Conservation (phyloP, 2,329 filamentous ascomycete species). For the Fusarium globosum region DNA sequence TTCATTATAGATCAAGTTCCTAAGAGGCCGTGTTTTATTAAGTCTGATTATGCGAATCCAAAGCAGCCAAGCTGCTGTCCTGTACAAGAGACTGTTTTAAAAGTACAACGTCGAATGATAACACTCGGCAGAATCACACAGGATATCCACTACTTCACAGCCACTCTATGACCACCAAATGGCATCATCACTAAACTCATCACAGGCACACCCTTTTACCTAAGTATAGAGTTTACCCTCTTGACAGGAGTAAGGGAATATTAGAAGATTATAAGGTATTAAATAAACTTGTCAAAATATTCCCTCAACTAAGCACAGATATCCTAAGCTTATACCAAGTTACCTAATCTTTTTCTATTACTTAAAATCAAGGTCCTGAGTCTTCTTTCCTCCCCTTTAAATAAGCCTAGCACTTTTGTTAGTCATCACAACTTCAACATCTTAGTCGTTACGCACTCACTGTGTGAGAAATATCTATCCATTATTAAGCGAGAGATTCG, state of each 20-base stretch:
- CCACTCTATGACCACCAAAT: accelerated
- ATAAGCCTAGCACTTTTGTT: background rate
- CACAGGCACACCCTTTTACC: background rate
- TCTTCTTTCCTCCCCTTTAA: background rate
- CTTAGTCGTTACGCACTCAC: background rate
- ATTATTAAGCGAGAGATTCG: background rate
- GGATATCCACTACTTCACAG: background rate
- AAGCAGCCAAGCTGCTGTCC: too few relatives aligned
- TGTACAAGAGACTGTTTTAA: background rate
- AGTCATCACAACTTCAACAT: background rate
- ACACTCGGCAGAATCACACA: background rate
- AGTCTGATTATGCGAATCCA: accelerated
- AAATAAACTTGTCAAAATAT: too few relatives aligned
- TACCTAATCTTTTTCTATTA: too few relatives aligned
- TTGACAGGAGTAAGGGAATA: too few relatives aligned
- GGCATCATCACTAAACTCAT: accelerated
- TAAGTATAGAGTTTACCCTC: too few relatives aligned
- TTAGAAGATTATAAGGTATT: too few relatives aligned
- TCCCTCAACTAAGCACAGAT: too few relatives aligned
- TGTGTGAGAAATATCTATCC: accelerated
- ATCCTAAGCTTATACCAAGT: too few relatives aligned
- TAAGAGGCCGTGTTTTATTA: accelerated
- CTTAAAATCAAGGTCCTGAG: too few relatives aligned
- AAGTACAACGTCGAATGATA: background rate
- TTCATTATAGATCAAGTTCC: background rate